These are phyloP conservation scores for Aspergillus cavernicola DNA, from an alignment of 495 filamentous ascomycete genomes.

Conservation along the genomic window DNA sequence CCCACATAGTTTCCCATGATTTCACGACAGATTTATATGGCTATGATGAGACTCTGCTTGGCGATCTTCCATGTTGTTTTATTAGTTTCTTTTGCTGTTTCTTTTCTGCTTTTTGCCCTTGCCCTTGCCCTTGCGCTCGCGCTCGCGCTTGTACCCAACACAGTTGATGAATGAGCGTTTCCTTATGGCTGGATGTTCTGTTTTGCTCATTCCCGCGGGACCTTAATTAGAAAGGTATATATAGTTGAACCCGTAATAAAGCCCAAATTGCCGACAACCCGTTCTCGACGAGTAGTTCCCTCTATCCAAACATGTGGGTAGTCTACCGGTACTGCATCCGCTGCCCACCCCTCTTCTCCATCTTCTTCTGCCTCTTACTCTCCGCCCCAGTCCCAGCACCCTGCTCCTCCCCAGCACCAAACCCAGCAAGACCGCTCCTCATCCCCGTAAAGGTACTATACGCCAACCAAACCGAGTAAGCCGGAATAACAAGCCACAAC, in stretches of 20 bases:
- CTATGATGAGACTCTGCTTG: conserved; percentile 11
- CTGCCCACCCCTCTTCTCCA: conserved; percentile 57
- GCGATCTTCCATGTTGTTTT: conserved; percentile 7
- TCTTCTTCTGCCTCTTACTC: conserved; percentile 62
- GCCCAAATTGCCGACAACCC: too few relatives aligned
- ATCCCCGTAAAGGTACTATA: conserved; percentile 61
- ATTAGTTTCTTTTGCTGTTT: conserved; percentile 12
- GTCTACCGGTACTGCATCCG: conserved; percentile 43
- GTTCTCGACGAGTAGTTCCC: too few relatives aligned
- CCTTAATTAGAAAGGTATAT: neutral
- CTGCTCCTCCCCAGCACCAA: conserved; percentile 32
- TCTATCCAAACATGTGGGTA: too few relatives aligned
- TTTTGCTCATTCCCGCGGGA: neutral
- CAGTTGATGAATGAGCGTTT: neutral
- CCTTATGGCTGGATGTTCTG: neutral
- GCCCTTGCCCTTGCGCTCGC: too few relatives aligned
- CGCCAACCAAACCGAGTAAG: conserved; percentile 67
- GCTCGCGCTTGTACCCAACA: neutral
- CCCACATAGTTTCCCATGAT: conserved; percentile 41
- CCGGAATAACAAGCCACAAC: conserved; percentile 64
- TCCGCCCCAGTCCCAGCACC: conserved; percentile 26
- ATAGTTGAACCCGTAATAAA: neutral
- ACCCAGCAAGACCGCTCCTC: conserved; percentile 61
- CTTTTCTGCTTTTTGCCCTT: conserved; percentile 14
- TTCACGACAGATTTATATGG: conserved; percentile 18